Conservation (phyloP, 2,329 filamentous ascomycete species). For the Xylaria sp. region DNA sequence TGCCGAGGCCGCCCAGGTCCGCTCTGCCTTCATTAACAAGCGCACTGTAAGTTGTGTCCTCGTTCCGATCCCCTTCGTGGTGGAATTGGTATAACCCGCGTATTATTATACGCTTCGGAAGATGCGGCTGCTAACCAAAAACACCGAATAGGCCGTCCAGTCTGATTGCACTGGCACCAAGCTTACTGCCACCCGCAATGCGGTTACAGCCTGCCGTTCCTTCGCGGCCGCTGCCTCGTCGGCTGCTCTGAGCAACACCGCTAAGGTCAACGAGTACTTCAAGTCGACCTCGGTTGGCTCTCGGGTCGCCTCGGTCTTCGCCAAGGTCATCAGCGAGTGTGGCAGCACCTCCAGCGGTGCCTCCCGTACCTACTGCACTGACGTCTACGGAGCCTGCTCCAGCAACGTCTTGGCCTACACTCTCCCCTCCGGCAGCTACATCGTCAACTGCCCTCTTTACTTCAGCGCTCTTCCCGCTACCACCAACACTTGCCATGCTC, state of each 20-base stretch:
- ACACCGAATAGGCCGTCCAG: conserved; percentile 51
- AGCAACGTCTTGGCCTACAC: conserved; percentile 69
- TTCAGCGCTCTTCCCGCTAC: conserved; percentile 64
- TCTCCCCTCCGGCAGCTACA: conserved; percentile 61
- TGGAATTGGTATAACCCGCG: neutral
- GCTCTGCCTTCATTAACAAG: conserved; percentile 60
- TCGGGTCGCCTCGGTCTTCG: conserved; percentile 56
- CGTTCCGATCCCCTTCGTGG: neutral
- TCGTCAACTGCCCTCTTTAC: conserved; percentile 71
- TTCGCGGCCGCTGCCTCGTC: conserved; percentile 61
- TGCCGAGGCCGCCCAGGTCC: conserved; percentile 60
- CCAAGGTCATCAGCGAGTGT: conserved; percentile 63
- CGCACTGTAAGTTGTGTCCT: conserved; percentile 53
- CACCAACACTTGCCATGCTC: conserved; percentile 65
- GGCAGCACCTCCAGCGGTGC: conserved; percentile 58
- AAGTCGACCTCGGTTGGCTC: conserved; percentile 57
- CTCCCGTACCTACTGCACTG: conserved; percentile 68
- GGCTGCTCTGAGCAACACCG: conserved; percentile 70
- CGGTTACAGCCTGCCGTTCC: conserved; percentile 63
- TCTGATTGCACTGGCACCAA: conserved; percentile 64
- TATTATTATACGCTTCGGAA: neutral
- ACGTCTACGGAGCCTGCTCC: conserved; percentile 64
- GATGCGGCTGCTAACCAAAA: conserved; percentile 15
- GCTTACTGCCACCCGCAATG: conserved; percentile 57
- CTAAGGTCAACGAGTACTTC: conserved; percentile 71